Evolutionary conservation across 306 rosid genomes (phyloP).

Genomic region (Sphenostylis stenocarpa): DNA sequence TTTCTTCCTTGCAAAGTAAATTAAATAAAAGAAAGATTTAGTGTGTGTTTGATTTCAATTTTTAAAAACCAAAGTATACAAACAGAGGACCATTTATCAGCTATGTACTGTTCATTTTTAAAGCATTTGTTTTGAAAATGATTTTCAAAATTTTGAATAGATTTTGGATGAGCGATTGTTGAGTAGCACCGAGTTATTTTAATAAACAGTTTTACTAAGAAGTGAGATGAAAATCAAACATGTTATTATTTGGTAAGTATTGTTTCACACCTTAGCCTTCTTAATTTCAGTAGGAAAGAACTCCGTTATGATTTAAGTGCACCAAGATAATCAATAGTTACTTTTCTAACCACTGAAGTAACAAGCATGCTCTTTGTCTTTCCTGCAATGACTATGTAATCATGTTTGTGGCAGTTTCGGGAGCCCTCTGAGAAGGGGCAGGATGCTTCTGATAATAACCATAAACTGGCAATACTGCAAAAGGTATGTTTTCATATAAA

Average conservation of each 20-base stretch:
- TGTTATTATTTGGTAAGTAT: background rate
- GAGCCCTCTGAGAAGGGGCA: constrained; percentile 42
- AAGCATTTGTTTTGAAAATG: background rate
- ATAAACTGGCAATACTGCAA: constrained; percentile 49
- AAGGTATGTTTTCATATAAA: constrained; percentile 47
- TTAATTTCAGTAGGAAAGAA: background rate
- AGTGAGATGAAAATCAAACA: background rate
- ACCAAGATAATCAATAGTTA: background rate
- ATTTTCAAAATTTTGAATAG: background rate
- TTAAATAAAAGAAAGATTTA: background rate
- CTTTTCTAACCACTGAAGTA: background rate
- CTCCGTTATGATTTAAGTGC: background rate
- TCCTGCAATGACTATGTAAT: constrained; percentile 21
- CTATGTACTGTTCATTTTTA: background rate
- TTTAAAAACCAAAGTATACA: background rate
- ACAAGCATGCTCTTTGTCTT: constrained; percentile 1
- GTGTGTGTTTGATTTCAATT: background rate
- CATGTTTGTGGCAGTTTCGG: constrained; percentile 43
- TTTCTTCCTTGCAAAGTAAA: background rate
- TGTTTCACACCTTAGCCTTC: background rate
- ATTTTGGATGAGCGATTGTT: background rate
- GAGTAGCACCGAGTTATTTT: background rate
- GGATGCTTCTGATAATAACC: constrained; percentile 44
- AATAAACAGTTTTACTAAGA: background rate
- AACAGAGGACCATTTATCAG: background rate